Evolutionary conservation across 257 asterid genomes (phyloP).

Genomic region (Solanum dulcamara): DNA sequence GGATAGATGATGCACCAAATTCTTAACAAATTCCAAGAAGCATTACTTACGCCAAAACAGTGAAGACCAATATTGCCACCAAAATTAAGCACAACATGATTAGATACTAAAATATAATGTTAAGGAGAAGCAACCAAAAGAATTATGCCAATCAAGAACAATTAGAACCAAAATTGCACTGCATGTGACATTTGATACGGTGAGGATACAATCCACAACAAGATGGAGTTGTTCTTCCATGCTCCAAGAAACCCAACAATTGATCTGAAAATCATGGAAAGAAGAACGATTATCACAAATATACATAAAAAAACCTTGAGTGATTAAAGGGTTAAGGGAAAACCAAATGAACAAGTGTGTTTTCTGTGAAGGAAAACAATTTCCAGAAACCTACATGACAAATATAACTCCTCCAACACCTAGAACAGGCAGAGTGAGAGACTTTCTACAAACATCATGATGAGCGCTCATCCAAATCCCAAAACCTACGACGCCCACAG

Average conservation of each 20-base stretch:
- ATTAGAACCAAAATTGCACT: not conserved
- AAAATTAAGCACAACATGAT: conserved; percentile 62
- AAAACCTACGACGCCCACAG: conserved; percentile 58
- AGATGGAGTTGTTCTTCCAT: conserved; percentile 58
- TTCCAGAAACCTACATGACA: conserved; percentile 37
- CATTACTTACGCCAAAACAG: conserved; percentile 82
- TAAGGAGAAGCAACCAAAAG: conserved; percentile 34
- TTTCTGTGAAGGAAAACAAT: not conserved
- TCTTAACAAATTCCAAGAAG: not conserved
- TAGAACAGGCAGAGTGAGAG: conserved; percentile 73
- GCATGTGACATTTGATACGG: not conserved
- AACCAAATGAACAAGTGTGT: not conserved
- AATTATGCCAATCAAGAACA: not conserved
- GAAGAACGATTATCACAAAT: not conserved
- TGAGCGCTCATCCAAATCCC: conserved; percentile 87
- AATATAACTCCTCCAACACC: conserved; percentile 74
- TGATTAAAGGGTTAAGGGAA: not conserved
- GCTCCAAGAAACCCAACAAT: conserved; percentile 78
- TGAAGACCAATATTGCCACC: conserved; percentile 87
- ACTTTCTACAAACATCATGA: conserved; percentile 70
- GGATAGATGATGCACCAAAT: not conserved
- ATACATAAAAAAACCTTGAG: not conserved
- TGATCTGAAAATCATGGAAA: conserved; percentile 40
- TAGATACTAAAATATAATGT: conserved; percentile 49
- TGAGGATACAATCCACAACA: conserved; percentile 93